Base-by-base conservation (phyloP, 441 rosid species). In the Erysimum pusillum region DNA sequence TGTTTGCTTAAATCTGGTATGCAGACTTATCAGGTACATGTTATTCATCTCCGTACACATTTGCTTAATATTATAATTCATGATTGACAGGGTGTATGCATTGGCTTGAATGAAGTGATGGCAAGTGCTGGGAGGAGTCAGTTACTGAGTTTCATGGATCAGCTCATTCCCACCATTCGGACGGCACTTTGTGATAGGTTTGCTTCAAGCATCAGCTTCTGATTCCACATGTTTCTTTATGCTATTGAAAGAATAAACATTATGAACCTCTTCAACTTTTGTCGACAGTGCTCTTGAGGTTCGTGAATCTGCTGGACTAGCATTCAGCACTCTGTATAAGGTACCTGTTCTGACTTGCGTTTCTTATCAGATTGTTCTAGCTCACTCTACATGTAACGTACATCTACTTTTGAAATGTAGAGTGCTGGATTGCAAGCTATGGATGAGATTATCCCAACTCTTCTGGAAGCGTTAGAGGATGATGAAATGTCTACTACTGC, bases 381-480 rank as follows among this genome's bases (percentile, higher is more conserved):
- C 53, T 51, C 12, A 38, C 49, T 36, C 22, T 53, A 31, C 52
- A 78, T 73, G 9, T 60, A 70, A 17, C 65, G 41, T 25, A 61
- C 42, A n/a, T 58, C 65, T 73, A 38, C 41, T 72, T 15, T 76
- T 59, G 56, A 64, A 74, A 64, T 76, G 74, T 82, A 97, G 99
- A 97, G 94, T 85, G 99, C 99, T 73, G 99, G 99, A 76, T 67
- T 97, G 97, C 99, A 91, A 91, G 99, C 98, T 77, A 91, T 97
- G 76, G 99, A 94, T 85, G 99, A 97, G 87, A 97, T 97, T 73
- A 94, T 97, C 63, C 99, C 99, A 67, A 94, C 99, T 2, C 89
- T 97, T 83, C 73, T 97, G 81, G 97, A 86, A 88, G 98, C 99
- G 17, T 83, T 97, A 79, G 99, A 94, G 86, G 96, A 97, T 83